phyloP scores from a whole-genome alignment of 306 rosid genomes.

The Cucumis cinereus region DNA sequence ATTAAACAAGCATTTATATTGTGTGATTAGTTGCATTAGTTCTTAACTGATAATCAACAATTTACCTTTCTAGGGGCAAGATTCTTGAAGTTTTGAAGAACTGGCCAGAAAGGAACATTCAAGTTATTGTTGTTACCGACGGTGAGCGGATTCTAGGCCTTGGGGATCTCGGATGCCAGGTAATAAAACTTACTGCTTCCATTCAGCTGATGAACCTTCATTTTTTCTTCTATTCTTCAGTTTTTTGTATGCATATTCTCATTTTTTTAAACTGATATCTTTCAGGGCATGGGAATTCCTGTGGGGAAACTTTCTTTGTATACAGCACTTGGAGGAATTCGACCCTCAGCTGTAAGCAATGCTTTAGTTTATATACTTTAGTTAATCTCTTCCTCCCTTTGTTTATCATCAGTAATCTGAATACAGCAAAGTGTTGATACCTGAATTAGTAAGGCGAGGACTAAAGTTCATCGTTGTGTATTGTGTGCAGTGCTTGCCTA shows the following conservation, averaged over 20 bases:
- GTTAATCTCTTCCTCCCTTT: background rate
- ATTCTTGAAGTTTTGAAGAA: slow-evolving; percentile 84
- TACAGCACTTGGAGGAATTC: slow-evolving; percentile 90
- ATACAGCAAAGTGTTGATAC: background rate
- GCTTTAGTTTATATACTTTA: background rate
- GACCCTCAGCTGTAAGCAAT: slow-evolving; percentile 79
- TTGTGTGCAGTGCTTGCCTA: slow-evolving; percentile 68
- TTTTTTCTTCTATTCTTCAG: background rate
- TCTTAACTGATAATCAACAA: background rate
- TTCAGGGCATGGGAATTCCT: slow-evolving; percentile 97
- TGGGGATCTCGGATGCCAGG: slow-evolving; percentile 99
- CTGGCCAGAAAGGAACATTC: slow-evolving; percentile 81
- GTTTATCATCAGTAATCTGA: background rate
- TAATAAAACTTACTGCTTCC: slow-evolving; percentile 5
- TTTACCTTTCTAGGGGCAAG: slow-evolving; percentile 55
- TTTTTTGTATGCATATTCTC: background rate
- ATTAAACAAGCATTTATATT: background rate
- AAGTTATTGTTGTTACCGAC: slow-evolving; percentile 92
- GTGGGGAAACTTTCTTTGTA: slow-evolving; percentile 95
- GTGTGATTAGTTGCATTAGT: slow-evolving; percentile 1
- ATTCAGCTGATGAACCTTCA: background rate
- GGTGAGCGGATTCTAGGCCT: slow-evolving; percentile 98
- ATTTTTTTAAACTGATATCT: background rate
- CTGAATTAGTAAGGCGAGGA: background rate
- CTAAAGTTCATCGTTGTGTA: background rate